Conservation (phyloP, 441 rosid genomes). For the Kokia cookei region DNA sequence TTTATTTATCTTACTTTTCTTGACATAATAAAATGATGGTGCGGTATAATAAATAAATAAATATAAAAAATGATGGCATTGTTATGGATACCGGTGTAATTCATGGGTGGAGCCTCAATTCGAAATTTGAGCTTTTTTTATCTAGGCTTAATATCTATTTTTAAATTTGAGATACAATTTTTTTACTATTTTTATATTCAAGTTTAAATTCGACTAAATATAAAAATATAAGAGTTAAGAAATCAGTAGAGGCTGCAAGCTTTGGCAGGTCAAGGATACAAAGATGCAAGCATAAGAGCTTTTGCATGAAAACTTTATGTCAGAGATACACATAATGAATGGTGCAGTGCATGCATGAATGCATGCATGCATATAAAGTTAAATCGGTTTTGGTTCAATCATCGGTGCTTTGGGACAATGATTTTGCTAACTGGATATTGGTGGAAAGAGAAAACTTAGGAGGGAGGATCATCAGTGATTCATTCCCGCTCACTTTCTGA, state of each 20-base stretch:
- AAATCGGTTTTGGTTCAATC: not conserved
- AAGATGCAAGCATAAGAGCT: not conserved
- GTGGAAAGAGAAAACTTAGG: constrained; percentile 68
- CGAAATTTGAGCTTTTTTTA: too few species aligned
- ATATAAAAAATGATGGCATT: too few species aligned
- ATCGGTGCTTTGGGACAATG: constrained; percentile 6
- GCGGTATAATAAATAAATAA: too few species aligned
- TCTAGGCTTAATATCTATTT: too few species aligned
- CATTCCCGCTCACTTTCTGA: constrained; percentile 33
- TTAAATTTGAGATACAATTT: too few species aligned
- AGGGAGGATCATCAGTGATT: constrained; percentile 64
- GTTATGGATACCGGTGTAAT: too few species aligned
- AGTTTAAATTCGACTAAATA: too few species aligned
- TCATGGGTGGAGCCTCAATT: too few species aligned
- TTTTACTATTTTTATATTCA: too few species aligned
- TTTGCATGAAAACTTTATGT: not conserved
- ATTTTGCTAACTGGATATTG: constrained; percentile 36
- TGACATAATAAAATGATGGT: too few species aligned
- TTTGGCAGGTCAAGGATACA: not conserved
- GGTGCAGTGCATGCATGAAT: not conserved
- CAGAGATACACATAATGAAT: not conserved
- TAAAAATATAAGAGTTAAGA: too few species aligned
- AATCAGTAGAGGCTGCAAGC: not conserved
- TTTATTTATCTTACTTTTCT: too few species aligned
- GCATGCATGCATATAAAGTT: not conserved